phyloP scores from a whole-genome alignment of 352 stramenopile species.

The Phytophthora boehmeriae region DNA sequence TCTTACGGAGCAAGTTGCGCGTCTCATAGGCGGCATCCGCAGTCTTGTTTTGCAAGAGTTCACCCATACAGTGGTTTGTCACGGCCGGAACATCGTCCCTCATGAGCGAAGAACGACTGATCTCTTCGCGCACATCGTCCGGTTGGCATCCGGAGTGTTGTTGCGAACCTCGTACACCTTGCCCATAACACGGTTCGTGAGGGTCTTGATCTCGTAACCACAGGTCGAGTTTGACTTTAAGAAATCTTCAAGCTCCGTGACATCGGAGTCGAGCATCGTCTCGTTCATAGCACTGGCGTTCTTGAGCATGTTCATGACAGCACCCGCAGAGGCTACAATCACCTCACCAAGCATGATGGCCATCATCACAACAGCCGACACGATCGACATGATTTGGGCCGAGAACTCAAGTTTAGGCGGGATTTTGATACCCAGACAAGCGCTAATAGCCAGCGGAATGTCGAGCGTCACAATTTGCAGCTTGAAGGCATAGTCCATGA shows the following conservation, averaged over 20 bases:
- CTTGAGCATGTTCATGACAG: constrained; percentile 36
- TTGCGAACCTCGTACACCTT: constrained; percentile 37
- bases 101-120: constrained; percentile 33
- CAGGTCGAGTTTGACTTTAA: constrained; percentile 30
- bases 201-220: constrained; percentile 31
- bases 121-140: constrained; percentile 25
- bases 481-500: constrained; percentile 31
- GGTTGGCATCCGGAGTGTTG: constrained; percentile 20
- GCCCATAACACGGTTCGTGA: constrained; percentile 38
- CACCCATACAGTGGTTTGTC: constrained; percentile 40
- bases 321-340: constrained; percentile 22
- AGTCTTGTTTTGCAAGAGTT: constrained; percentile 37
- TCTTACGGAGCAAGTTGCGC: constrained; percentile 34
- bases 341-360: constrained; percentile 28
- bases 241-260: constrained; percentile 19
- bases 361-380: constrained; percentile 38
- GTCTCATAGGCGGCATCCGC: constrained; percentile 16
- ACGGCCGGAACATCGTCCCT: constrained; percentile 24
- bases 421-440: constrained; percentile 22
- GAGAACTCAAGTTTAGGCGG: constrained; percentile 26
- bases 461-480: constrained; percentile 33
- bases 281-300: constrained; percentile 26
- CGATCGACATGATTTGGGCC: constrained; percentile 14
- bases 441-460: constrained; percentile 21
- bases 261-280: not conserved